Evolutionary conservation across 2,329 filamentous ascomycete genomes (phyloP), one percentile per base, ranked within the genome.

Genomic region (Coleophoma eucalyptorum): DNA sequence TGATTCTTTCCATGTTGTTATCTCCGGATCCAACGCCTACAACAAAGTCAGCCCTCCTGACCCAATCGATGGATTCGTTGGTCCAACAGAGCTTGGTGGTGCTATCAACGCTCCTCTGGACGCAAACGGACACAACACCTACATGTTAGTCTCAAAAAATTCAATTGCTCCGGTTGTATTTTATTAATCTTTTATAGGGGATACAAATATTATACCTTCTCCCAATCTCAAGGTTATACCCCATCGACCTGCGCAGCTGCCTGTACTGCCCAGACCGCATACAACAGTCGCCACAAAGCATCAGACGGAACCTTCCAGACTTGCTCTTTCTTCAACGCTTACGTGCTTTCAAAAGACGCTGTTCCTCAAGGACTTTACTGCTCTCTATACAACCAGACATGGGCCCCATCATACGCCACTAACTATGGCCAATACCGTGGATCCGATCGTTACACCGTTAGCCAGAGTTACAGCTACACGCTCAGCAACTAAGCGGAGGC

Each of bases 11-110:
- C 54, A 67, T 2, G 68, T 74, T 31, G 66, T 71, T 26, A 71
- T 74, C 41, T 64, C 71, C 20, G 73, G 69, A 11, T 72, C 67
- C 34, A 75, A 75, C 51, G 73, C 70, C 4, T 71, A 72, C 55
- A 65, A 65, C 58, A 66, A 62, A 50, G 56, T 50, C 3, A 49
- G 40, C 15, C 37, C 58, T 2, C 55, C 59, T 15, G 12, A 49
- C 1, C 42, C 62, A 1, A 47, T 55, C 4, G 16, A 46, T 19
- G 66, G 57, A 35, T 59, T 56, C 40, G 61, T 49, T 12, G 64
- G 62, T 31, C 67, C 68, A 1, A 49, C 53, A 4, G 54, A 57
- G 45, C 60, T 69, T 18, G 56, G 56, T 16, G 67, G 64, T 33
- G 49, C 49, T 19, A 67, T 69, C 58, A 63, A 66, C 31, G 64